phyloP scores from a whole-genome alignment of 306 rosid species.

The Vigna hirtella region DNA sequence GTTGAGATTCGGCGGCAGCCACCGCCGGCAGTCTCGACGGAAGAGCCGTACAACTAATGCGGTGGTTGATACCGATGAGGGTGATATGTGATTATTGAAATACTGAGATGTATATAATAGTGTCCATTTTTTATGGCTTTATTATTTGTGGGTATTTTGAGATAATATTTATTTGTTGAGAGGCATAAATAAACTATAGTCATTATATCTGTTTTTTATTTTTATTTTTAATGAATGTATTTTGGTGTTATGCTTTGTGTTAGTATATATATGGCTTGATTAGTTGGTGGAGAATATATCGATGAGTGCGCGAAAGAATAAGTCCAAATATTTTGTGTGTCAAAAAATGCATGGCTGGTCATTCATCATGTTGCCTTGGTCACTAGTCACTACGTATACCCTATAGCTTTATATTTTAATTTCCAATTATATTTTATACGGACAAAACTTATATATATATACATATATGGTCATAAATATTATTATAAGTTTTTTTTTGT shows the following conservation, averaged over 20 bases:
- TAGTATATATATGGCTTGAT: conserved; percentile 20
- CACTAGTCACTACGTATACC: background rate
- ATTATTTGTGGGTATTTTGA: background rate
- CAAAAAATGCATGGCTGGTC: conserved; percentile 25
- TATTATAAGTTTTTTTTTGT: no score
- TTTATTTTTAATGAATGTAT: background rate
- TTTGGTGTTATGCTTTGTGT: conserved; percentile 34
- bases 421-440: background rate
- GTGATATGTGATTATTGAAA: conserved; percentile 37
- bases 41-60: conserved; percentile 46
- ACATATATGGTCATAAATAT: no score
- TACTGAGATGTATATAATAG: conserved; percentile 45
- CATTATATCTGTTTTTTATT: conserved; percentile 5
- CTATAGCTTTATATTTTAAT: background rate
- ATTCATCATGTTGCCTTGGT: background rate
- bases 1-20: conserved; percentile 85
- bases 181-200: conserved; percentile 27
- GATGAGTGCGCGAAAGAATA: conserved; percentile 38
- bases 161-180: conserved; percentile 12
- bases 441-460: no score
- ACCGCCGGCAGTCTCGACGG: conserved; percentile 63
- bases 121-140: background rate
- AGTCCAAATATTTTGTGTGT: conserved; percentile 30
- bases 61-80: conserved; percentile 32
- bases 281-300: conserved; percentile 42